Base-by-base conservation (phyloP, 805 yeast genomes). In the Jamesozyma piceae region DNA sequence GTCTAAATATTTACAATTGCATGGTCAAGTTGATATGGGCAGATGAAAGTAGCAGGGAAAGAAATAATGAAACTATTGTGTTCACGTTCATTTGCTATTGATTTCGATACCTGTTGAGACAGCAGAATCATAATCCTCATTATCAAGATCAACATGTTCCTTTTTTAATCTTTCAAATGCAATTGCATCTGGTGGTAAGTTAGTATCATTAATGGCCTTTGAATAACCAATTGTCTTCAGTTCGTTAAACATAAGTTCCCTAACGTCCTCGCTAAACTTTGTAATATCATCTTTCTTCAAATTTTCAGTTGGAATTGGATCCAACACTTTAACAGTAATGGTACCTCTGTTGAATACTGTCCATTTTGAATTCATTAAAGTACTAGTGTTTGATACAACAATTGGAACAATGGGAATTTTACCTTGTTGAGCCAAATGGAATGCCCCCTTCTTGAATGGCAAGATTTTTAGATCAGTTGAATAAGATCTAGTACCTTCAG, bases 381-480 rank as follows among this genome's bases (percentile, higher is more conserved):
- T 73, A 3, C 95, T 79, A 42, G 95, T 85, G 67, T 92, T 92
- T 27, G 90, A 77, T 9, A 86, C 88, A 13, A 86, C 94, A 39
- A 83, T 69, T 8, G 99, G 98, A 20, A 92, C 77, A 39, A 92
- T 71, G 17, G 97, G 97, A 30, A 90, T 79, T 34, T 77, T 78
- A 5, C 95, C 95, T 64, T 88, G 95, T 49, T 84, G 82, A 6
- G 99, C 99, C 57, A 92, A 73, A 64, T 92, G 97, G 78, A 92
- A 92, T 0, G 97, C 97, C 43, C 99, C 99, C 61, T 92, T 92
- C 65, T 92, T 92, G 68, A 92, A 87, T 1, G 95, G 95, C 39
- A 87, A 71, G 60, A 92, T 65, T 3, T 72, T 77, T 39, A 94
- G 80, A 29, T 71, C 72, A 20, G 75, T 64, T 10, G 82, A 66